Percentiles rank a stretch among this genome's conserved stretches.
phyloP scores from a whole-genome alignment of 2,329 filamentous ascomycete species.

The Aspergillus calidoustus region DNA sequence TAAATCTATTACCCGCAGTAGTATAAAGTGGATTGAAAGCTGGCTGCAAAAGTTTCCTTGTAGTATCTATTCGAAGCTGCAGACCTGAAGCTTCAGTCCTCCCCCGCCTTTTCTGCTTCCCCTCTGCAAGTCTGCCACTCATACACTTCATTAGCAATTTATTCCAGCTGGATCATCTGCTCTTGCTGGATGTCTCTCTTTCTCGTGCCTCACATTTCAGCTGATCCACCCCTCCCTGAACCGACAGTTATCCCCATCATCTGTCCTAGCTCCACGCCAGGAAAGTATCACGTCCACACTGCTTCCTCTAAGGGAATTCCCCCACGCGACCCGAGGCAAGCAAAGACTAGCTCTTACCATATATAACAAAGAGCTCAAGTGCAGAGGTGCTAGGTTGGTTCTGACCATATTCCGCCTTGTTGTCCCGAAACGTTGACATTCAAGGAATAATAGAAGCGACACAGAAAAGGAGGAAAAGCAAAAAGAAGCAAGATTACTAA shows the following conservation, averaged over 20 bases:
- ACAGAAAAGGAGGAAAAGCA: slow-evolving; percentile 6
- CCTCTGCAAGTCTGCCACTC: neutral
- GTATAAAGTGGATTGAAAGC: neutral
- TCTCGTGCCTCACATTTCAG: slow-evolving; percentile 1
- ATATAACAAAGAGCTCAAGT: neutral
- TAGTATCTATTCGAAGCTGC: neutral
- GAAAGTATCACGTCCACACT: slow-evolving; percentile 3
- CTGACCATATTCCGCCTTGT: slow-evolving; percentile 9
- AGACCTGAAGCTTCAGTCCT: slow-evolving; percentile 11
- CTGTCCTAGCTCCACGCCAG: slow-evolving; percentile 1
- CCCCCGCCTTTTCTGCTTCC: slow-evolving; percentile 15
- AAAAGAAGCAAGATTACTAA: neutral
- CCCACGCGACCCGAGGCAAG: slow-evolving; percentile 17
- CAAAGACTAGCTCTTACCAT: slow-evolving; percentile 2
- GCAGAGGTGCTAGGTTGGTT: slow-evolving; percentile 13
- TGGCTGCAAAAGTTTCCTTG: neutral
- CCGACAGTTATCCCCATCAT: neutral
- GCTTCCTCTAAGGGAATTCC: slow-evolving; percentile 13
- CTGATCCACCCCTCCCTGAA: neutral
- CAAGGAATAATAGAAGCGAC: neutral
- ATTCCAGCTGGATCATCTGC: neutral
- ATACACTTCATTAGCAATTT: neutral
- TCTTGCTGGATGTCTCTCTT: slow-evolving; percentile 4
- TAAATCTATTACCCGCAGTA: neutral
- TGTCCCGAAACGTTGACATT: slow-evolving; percentile 1